phyloP scores from a whole-genome alignment of 352 stramenopile genomes.

The Globisporangium parvum region DNA sequence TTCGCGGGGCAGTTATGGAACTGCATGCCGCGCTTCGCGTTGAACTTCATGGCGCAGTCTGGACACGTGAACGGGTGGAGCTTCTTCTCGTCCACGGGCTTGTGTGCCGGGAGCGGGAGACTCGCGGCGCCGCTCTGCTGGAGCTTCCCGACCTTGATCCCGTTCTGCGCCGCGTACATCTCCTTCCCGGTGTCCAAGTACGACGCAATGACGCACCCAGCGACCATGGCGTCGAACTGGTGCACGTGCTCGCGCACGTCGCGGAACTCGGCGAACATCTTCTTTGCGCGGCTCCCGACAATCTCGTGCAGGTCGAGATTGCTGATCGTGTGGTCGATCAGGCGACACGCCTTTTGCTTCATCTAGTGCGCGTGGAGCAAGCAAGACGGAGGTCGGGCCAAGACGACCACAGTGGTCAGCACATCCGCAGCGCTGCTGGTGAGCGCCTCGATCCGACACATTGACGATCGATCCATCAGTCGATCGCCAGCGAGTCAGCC shows the following conservation, averaged over 20 bases:
- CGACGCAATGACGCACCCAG: slow-evolving; percentile 81
- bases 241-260: slow-evolving; percentile 95
- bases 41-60: slow-evolving; percentile 85
- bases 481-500: neutral
- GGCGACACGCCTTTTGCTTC: slow-evolving; percentile 87
- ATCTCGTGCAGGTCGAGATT: slow-evolving; percentile 94
- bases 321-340: slow-evolving; percentile 91
- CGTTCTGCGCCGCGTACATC: slow-evolving; percentile 81
- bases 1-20: slow-evolving; percentile 81
- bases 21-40: slow-evolving; percentile 74
- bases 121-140: slow-evolving; percentile 44
- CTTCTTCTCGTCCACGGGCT: slow-evolving; percentile 84
- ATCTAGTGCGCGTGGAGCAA: slow-evolving; percentile 46
- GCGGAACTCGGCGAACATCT: slow-evolving; percentile 96
- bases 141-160: slow-evolving; percentile 55
- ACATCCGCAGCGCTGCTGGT: neutral
- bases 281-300: slow-evolving; percentile 92
- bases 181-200: slow-evolving; percentile 85
- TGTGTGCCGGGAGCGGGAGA: slow-evolving; percentile 53
- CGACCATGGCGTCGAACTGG: slow-evolving; percentile 91
- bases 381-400: neutral
- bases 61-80: slow-evolving; percentile 78
- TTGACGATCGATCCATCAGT: neutral
- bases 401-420: slow-evolving; percentile 12
- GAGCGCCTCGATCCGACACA: neutral